Evolutionary conservation across 2,329 filamentous ascomycete genomes (phyloP), one percentile per base, ranked within the genome.

Genomic region (Leptographium wingfieldii): DNA sequence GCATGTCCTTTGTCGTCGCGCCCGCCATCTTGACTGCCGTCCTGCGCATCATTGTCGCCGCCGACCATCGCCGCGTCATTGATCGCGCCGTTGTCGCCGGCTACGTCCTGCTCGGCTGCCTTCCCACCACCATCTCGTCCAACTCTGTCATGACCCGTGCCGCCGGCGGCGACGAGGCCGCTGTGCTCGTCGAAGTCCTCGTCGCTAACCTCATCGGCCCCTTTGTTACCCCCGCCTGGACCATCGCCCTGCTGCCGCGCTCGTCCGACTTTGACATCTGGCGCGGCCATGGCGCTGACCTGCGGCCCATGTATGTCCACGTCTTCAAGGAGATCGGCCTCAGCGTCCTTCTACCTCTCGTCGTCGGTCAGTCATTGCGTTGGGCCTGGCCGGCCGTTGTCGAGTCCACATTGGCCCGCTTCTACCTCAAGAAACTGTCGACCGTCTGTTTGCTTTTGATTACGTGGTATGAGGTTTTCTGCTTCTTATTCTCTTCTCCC

Each of bases 91-190:
- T 90, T 49, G 72, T 90, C 35, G 79, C 87, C 3, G 86, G 87
- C 11, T 81, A 88, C 69, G 77, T 88, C 3, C 80, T 86, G 48
- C 77, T 83, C 1, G 79, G 82, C n/a, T 86, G 81, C 67, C 80
- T 87, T 5, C 85, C 86, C 1, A 90, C 86, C 0, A 89, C 86
- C 0, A 86, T 89, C 66, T 80, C 84, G 9, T 87, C 83, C 54
- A 89, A 89, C 68, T 83, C 88, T 9, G 83, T 89, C 49, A 88
- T 89, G 85, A 89, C 86, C 6, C 74, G 84, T 31, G 77, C 82
- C 48, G 82, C 86, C 5, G 56, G 46, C 9, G 60, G 60, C 46
- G 60, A 61, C 35, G 60, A 61, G 16, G 56, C 60, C 5, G 80
- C 83, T 0, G 81, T 81, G 56, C 76, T 86, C 62, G 84, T 88